Evolutionary conservation across 345 rosid genomes (phyloP).

Genomic region (Firmiana major): DNA sequence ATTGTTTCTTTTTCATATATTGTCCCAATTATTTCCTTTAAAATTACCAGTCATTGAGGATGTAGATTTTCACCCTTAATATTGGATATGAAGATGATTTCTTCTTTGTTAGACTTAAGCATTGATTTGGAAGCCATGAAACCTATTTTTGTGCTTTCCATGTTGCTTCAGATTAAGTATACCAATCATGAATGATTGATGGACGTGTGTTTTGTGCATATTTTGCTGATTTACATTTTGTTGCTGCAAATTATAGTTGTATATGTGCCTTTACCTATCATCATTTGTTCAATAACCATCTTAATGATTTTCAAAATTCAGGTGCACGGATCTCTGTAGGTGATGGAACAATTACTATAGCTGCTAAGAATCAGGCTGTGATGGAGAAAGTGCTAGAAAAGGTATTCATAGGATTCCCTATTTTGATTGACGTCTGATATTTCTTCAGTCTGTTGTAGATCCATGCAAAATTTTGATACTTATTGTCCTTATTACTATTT

Average conservation of each 20-base stretch:
- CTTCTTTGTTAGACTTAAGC: not conserved
- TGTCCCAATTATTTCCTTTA: not conserved
- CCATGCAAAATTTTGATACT: not conserved
- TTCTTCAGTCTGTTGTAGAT: not conserved
- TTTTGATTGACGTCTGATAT: not conserved
- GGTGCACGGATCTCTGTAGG: slow-evolving; percentile 79
- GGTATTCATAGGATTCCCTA: slow-evolving; percentile 34
- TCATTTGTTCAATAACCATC: not conserved
- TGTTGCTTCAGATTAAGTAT: not conserved
- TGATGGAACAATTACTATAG: slow-evolving; percentile 74
- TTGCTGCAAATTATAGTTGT: not conserved
- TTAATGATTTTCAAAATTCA: slow-evolving; percentile 26
- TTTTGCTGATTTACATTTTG: not conserved
- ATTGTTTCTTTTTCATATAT: not conserved
- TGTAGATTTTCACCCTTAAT: not conserved
- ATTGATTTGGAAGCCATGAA: not conserved
- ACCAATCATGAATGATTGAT: not conserved
- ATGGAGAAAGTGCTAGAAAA: slow-evolving; percentile 83
- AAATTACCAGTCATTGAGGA: not conserved
- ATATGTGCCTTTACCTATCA: not conserved
- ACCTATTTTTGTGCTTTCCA: not conserved
- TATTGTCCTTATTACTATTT: not conserved
- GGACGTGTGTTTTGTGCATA: not conserved
- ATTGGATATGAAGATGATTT: not conserved
- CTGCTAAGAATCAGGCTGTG: slow-evolving; percentile 69